Conservation (phyloP, 2,329 filamentous ascomycete species). For the Aspergillus arachidicola region DNA sequence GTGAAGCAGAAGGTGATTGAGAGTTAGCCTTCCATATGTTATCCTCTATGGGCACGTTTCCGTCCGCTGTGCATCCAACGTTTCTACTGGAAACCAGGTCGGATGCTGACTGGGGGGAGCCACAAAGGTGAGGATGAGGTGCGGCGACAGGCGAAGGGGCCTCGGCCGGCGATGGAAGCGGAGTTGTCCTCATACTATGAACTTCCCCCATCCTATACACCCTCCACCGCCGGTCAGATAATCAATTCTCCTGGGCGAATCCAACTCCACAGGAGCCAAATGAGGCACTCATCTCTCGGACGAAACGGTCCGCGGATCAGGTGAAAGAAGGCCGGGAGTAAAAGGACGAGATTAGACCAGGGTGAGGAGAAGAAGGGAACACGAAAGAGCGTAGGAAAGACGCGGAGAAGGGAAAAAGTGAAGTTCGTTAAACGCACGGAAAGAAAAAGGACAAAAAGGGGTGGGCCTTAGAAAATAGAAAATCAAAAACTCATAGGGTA, state of each 20-base stretch:
- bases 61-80: conserved; percentile 21
- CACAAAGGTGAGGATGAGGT: conserved; percentile 27
- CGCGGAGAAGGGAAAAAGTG: neutral
- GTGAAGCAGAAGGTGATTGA: conserved; percentile 17
- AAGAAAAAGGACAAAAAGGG: conserved; percentile 11
- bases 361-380: conserved; percentile 2
- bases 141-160: conserved; percentile 35
- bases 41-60: conserved; percentile 15
- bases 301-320: conserved; percentile 26
- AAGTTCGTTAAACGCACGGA: conserved; percentile 1
- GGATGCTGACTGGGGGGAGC: conserved; percentile 28
- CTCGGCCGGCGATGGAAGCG: conserved; percentile 43
- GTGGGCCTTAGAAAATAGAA: conserved; percentile 8
- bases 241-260: conserved; percentile 37
- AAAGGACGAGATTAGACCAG: neutral
- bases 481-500: conserved; percentile 3
- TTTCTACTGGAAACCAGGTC: conserved; percentile 21
- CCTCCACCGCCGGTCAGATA: conserved; percentile 36
- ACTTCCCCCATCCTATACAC: conserved; percentile 39
- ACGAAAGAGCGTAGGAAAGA: neutral
- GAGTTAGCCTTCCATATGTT: conserved; percentile 24
- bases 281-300: conserved; percentile 40
- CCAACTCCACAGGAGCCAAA: conserved; percentile 31
- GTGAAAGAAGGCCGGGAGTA: conserved; percentile 1
- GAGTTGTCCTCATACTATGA: conserved; percentile 42